Evolutionary conservation across 2,329 filamentous ascomycete species (phyloP).

Genomic region (Madurella fahalii): DNA sequence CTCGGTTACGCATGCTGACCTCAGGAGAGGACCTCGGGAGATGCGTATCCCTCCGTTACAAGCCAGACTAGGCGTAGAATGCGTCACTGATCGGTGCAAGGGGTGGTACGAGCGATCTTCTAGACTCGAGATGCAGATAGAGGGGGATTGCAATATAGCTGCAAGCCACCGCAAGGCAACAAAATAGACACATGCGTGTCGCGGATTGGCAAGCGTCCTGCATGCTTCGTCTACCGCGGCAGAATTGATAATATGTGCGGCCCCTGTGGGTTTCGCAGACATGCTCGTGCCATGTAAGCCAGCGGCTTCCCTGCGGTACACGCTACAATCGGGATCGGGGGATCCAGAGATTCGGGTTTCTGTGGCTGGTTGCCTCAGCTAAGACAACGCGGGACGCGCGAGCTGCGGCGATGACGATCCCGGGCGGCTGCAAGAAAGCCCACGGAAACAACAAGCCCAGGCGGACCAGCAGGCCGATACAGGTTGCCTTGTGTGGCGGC

Average conservation of each 20-base stretch:
- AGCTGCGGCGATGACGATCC: too few species aligned
- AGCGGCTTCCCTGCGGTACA: neutral
- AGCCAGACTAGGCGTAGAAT: neutral
- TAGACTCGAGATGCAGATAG: neutral
- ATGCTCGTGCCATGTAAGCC: neutral
- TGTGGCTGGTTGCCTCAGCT: neutral
- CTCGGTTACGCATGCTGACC: neutral
- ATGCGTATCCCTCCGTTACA: neutral
- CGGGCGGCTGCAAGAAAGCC: too few species aligned
- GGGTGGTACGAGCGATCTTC: neutral
- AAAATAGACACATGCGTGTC: neutral
- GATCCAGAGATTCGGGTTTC: neutral
- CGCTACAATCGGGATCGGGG: neutral
- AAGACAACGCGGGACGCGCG: too few species aligned
- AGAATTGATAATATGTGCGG: neutral
- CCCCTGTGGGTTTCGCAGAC: neutral
- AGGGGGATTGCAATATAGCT: neutral
- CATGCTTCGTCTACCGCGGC: neutral
- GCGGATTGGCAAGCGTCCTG: neutral
- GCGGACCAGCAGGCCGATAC: neutral
- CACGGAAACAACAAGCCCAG: too few species aligned
- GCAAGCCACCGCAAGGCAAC: neutral
- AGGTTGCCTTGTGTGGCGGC: neutral
- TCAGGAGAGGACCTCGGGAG: neutral
- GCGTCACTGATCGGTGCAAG: neutral